Percentiles rank a stretch among this genome's conserved stretches.
phyloP scores from a whole-genome alignment of 2,329 filamentous ascomycete genomes.

The Trichophyton rubrum region DNA sequence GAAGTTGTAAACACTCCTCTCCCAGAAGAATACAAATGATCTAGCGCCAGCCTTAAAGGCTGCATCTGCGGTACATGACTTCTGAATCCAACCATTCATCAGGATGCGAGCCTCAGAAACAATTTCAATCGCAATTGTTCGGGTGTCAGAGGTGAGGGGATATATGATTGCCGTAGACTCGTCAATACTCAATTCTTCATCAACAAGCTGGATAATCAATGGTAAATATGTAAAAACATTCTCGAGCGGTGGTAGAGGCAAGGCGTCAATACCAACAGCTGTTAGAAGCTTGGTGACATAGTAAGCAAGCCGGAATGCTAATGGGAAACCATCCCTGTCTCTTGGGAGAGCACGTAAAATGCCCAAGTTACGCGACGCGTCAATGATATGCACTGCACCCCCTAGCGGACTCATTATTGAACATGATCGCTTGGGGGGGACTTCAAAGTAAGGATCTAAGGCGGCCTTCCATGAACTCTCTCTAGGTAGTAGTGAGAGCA shows the following conservation, averaged over 20 bases:
- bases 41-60: neutral
- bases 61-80: slow-evolving; percentile 1
- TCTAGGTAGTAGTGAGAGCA: slow-evolving; percentile 48
- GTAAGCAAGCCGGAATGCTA: slow-evolving; percentile 61
- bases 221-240: slow-evolving; percentile 41
- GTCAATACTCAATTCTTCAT: slow-evolving; percentile 48
- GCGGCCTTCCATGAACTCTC: slow-evolving; percentile 53
- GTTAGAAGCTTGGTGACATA: slow-evolving; percentile 53
- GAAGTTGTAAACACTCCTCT: slow-evolving; percentile 23
- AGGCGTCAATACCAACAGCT: slow-evolving; percentile 23
- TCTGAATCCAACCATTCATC: slow-evolving; percentile 33
- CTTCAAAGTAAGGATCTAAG: slow-evolving; percentile 40
- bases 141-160: slow-evolving; percentile 35
- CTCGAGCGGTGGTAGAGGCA: slow-evolving; percentile 24
- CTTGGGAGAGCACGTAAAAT: neutral
- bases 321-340: slow-evolving; percentile 58
- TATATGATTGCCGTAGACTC: slow-evolving; percentile 44
- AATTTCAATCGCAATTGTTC: slow-evolving; percentile 42
- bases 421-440: slow-evolving; percentile 43
- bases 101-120: slow-evolving; percentile 40
- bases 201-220: slow-evolving; percentile 44
- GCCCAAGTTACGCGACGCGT: slow-evolving; percentile 12
- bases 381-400: slow-evolving; percentile 55
- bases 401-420: slow-evolving; percentile 62
- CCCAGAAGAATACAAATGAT: slow-evolving; percentile 23